Base-by-base conservation (phyloP, 805 yeast species). In the Yarrowia osloensis region DNA sequence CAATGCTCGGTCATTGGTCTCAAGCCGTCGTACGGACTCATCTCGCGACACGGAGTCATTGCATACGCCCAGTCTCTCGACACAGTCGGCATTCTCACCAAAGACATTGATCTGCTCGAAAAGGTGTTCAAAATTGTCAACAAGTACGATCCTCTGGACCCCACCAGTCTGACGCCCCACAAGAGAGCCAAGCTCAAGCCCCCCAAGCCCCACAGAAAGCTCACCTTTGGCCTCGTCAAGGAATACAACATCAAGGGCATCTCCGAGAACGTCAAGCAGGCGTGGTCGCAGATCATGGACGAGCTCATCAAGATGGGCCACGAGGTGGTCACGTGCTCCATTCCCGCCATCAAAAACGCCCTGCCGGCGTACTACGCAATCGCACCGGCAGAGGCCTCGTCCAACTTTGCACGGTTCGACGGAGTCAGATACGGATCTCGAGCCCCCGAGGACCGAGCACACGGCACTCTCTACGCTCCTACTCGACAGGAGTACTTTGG, bases 51-150 rank as follows among this genome's bases (percentile, higher is more conserved):
- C 87, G 99, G 99, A 1, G 91, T 95, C 9, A 79, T 93, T 3
- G 87, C 97, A 0, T 94, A 93, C 77, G 97, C 98, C 1, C 98
- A 96, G 77, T 87, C 94, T 44, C 80, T 95, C 66, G 99, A 95
- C 74, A 93, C 98, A 0, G 97, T 95, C 1, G 99, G 99, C 0
- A 82, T 96, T 0, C 67, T 93, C 35, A 79, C 93, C 0, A 81
- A 81, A 17, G 79, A 84, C 33, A 70, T 89, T 6, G 76, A 74
- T 0, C 72, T 77, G 0, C 70, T 89, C 2, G 73, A 76, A 29
- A 73, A 75, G 17, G 90, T 88, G 0, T 93, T 83, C 74, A 68
- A 75, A 0, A 79, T 83, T 0, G 73, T 95, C 59, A 87, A 92
- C 74, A 73, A 76, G 28, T 77, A 80, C 71, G 99, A 95, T 75